A percentile compares a stretch with the other conserved stretches of the same genome.
Evolutionary conservation across 2,329 filamentous ascomycete genomes (phyloP).

Genomic region (Fusarium udum): DNA sequence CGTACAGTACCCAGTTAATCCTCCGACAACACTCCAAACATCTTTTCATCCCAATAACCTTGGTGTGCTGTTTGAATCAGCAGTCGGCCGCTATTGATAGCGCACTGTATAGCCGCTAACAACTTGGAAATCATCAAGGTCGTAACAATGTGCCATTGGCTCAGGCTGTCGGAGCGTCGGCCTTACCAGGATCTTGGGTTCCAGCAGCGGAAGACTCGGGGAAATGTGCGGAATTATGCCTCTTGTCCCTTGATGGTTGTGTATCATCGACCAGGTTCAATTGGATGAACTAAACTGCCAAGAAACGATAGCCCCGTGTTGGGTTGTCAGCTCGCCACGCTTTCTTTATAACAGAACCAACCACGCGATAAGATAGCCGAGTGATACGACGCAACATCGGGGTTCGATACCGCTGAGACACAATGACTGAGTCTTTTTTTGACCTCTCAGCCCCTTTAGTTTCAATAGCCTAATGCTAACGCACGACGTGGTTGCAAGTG

Average conservation of each 20-base stretch:
- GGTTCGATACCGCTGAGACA: not conserved
- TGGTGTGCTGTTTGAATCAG: not conserved
- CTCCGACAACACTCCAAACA: not conserved
- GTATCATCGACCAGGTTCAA: rapidly evolving
- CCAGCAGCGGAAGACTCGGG: not conserved
- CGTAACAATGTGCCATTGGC: not conserved
- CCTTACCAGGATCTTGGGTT: not conserved
- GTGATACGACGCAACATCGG: not conserved
- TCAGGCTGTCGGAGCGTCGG: not conserved
- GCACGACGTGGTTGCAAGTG: not conserved
- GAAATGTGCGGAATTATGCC: not conserved
- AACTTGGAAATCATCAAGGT: not conserved
- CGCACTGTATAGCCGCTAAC: not conserved
- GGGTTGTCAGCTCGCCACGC: not conserved
- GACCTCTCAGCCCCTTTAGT: rapidly evolving
- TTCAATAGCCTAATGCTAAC: not conserved
- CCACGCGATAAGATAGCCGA: not conserved
- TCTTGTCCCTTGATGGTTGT: not conserved
- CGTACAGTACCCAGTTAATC: not conserved
- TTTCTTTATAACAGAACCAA: not conserved
- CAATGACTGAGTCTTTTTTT: not conserved
- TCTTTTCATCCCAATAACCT: not conserved
- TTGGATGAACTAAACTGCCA: not conserved
- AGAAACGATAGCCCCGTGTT: not conserved
- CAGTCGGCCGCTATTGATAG: not conserved